phyloP scores from a whole-genome alignment of 2,329 filamentous ascomycete genomes.

The Epicoccum sorghinum region DNA sequence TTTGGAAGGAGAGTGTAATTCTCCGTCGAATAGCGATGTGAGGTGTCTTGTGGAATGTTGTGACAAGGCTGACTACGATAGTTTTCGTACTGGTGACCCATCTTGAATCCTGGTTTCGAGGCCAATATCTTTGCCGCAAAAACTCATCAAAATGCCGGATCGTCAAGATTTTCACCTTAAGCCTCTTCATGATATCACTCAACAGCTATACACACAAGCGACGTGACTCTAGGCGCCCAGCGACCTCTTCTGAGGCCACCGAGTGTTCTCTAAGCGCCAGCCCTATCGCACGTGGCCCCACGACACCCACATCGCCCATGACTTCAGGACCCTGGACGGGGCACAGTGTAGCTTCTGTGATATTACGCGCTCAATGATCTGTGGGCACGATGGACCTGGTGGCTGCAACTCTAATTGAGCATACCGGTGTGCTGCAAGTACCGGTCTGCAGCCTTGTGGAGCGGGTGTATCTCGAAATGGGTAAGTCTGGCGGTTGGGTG shows the following conservation, averaged over 20 bases:
- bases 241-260: conserved; percentile 31
- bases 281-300: conserved; percentile 32
- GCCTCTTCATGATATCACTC: conserved; percentile 23
- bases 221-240: conserved; percentile 30
- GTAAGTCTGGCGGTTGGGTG: conserved; percentile 8
- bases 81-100: background rate
- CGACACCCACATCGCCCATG: conserved; percentile 13
- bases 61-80: too few relatives aligned
- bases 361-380: conserved; percentile 26
- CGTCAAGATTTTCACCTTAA: conserved; percentile 8
- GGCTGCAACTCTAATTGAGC: conserved; percentile 38
- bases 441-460: conserved; percentile 13
- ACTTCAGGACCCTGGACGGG: conserved; percentile 29
- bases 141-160: conserved; percentile 13
- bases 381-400: conserved; percentile 17
- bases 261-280: conserved; percentile 25
- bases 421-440: conserved; percentile 15
- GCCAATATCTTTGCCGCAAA: background rate
- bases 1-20: background rate
- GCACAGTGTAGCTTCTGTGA: conserved; percentile 20
- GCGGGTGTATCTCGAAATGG: background rate
- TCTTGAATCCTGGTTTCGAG: too few relatives aligned
- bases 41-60: background rate
- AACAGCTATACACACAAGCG: conserved; percentile 9
- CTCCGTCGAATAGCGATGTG: background rate